Base-by-base conservation (phyloP, 164 flowering plant genomes). In the Sextonia rubra region DNA sequence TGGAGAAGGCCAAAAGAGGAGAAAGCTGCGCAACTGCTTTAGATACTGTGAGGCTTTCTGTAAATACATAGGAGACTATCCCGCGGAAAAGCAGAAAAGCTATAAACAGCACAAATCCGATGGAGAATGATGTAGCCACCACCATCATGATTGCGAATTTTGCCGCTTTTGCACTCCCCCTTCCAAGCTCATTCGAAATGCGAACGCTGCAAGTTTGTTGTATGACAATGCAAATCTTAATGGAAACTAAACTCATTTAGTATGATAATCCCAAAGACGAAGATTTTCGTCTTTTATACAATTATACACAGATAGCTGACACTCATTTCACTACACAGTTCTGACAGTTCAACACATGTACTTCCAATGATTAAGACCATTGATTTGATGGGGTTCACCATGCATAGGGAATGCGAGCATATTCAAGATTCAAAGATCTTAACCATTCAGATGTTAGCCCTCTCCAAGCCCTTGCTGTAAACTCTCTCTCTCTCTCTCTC, bases 141-240 rank as follows among this genome's bases (percentile, higher is more conserved):
- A 66, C 60, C 25, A 78, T 69, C 48, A 78, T 3, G 14, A 82
- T 64, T 0, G 90, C 69, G 64, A 86, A 86, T 37, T 76, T 86
- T 69, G 85, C 90, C 14, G 80, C 83, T 69, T 60, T 82, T 2
- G 84, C 73, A 68, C 74, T 83, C 52, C 90, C 86, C 70, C 81
- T 78, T 47, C 87, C 86, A 15, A 86, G 86, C 68, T 85, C 89
- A 74, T 85, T 86, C 2, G 87, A 73, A 23, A 85, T 86, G 12
- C 87, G 77, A 25, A 84, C 85, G 64, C 87, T 78, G 70, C 8
- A 70, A 64, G 30, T 64, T 77, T 37, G 32, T 48, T 30, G 55
- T 49, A 3, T 7, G 24, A 48, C 24, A 47, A 69, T 3, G 7
- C 18, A 27, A 64, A 64, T 64, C 27, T 64, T 20, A 61, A 61